phyloP scores from a whole-genome alignment of 78 protist genomes.

The Dictyostelium purpureum region DNA sequence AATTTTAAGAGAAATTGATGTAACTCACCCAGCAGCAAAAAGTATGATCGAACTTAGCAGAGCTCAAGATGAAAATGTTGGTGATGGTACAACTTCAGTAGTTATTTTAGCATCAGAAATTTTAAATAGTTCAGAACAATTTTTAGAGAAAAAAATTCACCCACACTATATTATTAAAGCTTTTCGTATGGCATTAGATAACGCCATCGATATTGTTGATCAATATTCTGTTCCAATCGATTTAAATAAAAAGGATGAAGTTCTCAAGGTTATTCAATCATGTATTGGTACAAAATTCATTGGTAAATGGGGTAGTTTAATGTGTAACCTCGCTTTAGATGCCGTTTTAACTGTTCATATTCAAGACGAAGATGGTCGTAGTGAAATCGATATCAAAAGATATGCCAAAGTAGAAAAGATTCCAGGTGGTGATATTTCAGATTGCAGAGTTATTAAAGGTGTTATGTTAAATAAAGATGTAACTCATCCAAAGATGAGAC shows the following conservation, averaged over 20 bases:
- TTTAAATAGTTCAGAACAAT: constrained; percentile 89
- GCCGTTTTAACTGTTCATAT: constrained; percentile 95
- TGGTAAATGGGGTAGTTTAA: constrained; percentile 85
- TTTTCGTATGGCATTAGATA: constrained; percentile 92
- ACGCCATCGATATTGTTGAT: constrained; percentile 88
- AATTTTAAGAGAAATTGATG: constrained; percentile 98
- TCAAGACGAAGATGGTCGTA: constrained; percentile 72
- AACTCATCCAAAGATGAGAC: constrained; percentile 97
- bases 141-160: constrained; percentile 92
- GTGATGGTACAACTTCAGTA: constrained; percentile 99
- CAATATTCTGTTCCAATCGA: constrained; percentile 88
- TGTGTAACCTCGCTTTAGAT: constrained; percentile 96
- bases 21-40: constrained; percentile 99
- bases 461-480: constrained; percentile 99
- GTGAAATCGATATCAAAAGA: constrained; percentile 97
- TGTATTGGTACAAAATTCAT: constrained; percentile 96
- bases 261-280: constrained; percentile 80
- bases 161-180: constrained; percentile 92
- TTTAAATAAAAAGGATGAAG: constrained; percentile 75
- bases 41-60: constrained; percentile 95
- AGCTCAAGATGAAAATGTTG: constrained; percentile 98
- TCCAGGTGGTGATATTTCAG: constrained; percentile 98
- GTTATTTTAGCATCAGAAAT: constrained; percentile 96
- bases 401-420: constrained; percentile 98
- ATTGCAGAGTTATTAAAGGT: constrained; percentile 96